Evolutionary conservation across 768 basidiomycete genomes (phyloP), one percentile per base, ranked within the genome.

Genomic region (Agaricus blazei): DNA sequence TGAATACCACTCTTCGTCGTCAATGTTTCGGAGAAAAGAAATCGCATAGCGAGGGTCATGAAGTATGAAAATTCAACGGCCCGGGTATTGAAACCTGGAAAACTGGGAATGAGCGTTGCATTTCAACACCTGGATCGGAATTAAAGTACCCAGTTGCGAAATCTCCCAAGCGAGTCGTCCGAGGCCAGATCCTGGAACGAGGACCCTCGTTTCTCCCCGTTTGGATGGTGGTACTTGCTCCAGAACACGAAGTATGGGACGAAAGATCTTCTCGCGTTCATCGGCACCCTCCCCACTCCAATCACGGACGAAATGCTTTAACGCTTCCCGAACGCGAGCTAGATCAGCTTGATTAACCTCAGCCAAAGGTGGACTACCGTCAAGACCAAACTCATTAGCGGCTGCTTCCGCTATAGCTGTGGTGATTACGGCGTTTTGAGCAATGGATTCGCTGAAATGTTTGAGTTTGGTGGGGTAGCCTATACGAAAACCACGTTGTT

Each of bases 281-380:
- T 37, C 40, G 1, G 64, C 61, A 1, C 85, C 85, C 56, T 84
- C 82, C 5, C 65, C 64, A 60, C 83, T 85, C 87, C 86, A 88
- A 62, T 89, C 86, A 4, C 86, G 74, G 24, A 87, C 74, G 57
- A 85, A 84, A 63, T 88, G 87, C 66, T 85, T 85, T 57, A 89
- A 63, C 1, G 82, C 65, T 65, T 87, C 84, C 9, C 79, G 68
- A 4, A 80, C 80, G 12, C 81, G 73, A 24, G 72, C 74, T 9
- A 84, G 62, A 58, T 82, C 79, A 7, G 70, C 71, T 4, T 60
- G 48, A 41, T 56, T 63, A 7, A 63, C 46, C 15, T 59, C 46
- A 29, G 34, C 11, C 34, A 52, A 50, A 23, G 45, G 53, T 23
- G 59, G 45, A 24, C 54, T 42, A 9, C 61, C 41, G 45, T 62